These are phyloP conservation scores for Clarkia xantiana DNA, from an alignment of 345 rosid species.

Conservation along the genomic window DNA sequence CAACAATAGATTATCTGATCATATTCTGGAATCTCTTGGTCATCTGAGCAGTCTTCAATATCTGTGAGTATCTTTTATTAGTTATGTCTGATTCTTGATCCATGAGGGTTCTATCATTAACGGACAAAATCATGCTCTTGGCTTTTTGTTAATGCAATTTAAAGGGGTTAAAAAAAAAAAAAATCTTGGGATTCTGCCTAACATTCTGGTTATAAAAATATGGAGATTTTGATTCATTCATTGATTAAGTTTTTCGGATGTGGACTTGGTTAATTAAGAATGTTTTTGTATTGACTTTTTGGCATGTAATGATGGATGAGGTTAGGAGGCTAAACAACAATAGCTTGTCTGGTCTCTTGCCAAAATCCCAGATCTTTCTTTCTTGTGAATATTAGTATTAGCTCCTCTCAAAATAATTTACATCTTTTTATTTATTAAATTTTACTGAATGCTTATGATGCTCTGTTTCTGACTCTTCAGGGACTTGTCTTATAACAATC, in stretches of 20 bases:
- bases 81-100: no score
- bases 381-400: slow-evolving; percentile 53
- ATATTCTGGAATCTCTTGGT: slow-evolving; percentile 40
- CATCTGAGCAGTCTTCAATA: slow-evolving; percentile 47
- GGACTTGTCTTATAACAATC: slow-evolving; percentile 90
- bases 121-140: no score
- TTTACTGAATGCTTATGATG: slow-evolving; percentile 6
- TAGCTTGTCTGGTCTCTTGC: slow-evolving; percentile 70
- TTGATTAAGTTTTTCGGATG: no score
- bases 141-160: no score
- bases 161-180: no score
- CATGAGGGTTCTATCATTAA: no score
- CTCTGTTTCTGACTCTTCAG: slow-evolving; percentile 27
- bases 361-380: slow-evolving; percentile 58
- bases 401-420: slow-evolving; percentile 5
- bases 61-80: slow-evolving; percentile 35
- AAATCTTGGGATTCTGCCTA: no score
- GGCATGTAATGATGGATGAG: slow-evolving; percentile 28
- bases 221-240: no score
- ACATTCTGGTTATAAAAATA: no score
- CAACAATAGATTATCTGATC: slow-evolving; percentile 54
- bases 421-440: slow-evolving; percentile 5
- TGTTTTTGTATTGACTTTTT: slow-evolving; percentile 12
- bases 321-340: slow-evolving; percentile 88
- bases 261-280: background rate